Evolutionary conservation across 768 basidiomycete species (phyloP), one percentile per base, ranked within the genome.

Genomic region (Lentinula aciculospora): DNA sequence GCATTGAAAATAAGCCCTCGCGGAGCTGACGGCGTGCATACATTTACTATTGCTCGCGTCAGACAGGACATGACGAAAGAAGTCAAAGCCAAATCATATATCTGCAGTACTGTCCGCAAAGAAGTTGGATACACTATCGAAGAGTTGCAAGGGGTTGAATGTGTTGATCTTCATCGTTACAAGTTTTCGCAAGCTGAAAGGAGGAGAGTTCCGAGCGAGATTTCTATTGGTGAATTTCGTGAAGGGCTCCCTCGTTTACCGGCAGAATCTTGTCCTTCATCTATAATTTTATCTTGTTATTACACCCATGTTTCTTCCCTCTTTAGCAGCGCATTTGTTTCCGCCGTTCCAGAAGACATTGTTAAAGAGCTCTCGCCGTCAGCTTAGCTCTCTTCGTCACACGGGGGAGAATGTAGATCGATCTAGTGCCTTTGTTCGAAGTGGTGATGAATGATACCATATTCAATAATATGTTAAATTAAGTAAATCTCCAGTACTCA

Each of bases 251-350:
- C n/a, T n/a, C n/a, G n/a, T n/a, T 8, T 13, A 34, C 32, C 32
- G 32, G 32, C 9, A 34, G 23, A 23, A 36, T 15, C 23, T 4
- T 10, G 7, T 25, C 9, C 57, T 61, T 69, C 48, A 67, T 39
- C 3, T 15, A 32, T 7, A 15, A 7, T 47, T 25, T 17, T 21
- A 83, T 61, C 69, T 85, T 1, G 78, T 88, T 37, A 91, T 88
- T 0, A 86, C 86, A 3, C 74, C 81, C 3, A 64, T 86, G 21
- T 86, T 88, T 73, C 64, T 87, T 27, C 74, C 82, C 0, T 79
- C 85, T 1, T 57, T 83, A 42, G 62, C 77, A 32, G 73, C 73
- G 0, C 62, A 62, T 32, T 67, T 82, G 50, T 67, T 73, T 4
- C 74, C 74, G 0, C 40, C 66, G 0, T 82, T 81, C 0, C 77